These are phyloP conservation scores for Phytophthora rubi DNA, from an alignment of 352 stramenopile genomes.

Conservation along the genomic window DNA sequence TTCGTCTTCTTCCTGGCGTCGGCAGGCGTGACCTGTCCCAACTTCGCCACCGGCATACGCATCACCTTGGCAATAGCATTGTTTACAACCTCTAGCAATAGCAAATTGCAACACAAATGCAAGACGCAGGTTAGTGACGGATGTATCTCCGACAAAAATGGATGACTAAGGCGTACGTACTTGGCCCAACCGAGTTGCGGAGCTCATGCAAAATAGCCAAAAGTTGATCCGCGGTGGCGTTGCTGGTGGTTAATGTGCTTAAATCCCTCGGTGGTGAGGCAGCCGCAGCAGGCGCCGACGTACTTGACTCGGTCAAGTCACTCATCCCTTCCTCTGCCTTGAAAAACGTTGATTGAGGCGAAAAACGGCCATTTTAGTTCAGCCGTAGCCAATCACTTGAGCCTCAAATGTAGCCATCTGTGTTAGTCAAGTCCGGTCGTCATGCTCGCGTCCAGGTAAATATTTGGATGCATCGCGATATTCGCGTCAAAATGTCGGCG, in stretches of 20 bases:
- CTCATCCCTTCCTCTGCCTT: conserved; percentile 12
- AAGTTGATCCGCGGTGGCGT: conserved; percentile 50
- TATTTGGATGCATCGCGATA: conserved; percentile 63
- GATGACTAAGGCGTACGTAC: conserved; percentile 40
- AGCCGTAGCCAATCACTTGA: conserved; percentile 20
- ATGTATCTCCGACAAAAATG: conserved; percentile 13
- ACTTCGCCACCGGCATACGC: conserved; percentile 17
- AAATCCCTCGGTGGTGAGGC: conserved; percentile 32
- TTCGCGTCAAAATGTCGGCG: background rate
- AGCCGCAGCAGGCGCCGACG: conserved; percentile 1
- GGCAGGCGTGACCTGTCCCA: conserved; percentile 2
- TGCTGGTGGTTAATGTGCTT: conserved; percentile 33
- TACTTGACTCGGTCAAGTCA: conserved; percentile 11
- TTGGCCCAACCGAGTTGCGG: conserved; percentile 61
- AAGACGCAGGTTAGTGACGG: conserved; percentile 11
- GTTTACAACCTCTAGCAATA: conserved; percentile 64
- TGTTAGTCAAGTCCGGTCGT: conserved; percentile 13
- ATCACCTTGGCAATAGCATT: conserved; percentile 80
- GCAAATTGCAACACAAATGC: conserved; percentile 16
- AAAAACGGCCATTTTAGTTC: conserved; percentile 14
- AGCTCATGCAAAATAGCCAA: conserved; percentile 77
- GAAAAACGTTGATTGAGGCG: conserved; percentile 14
- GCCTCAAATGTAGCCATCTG: conserved; percentile 25
- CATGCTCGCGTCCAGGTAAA: conserved; percentile 59
- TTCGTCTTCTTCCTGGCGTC: conserved; percentile 28